Percentiles rank a stretch among this genome's conserved stretches.
phyloP scores from a whole-genome alignment of 768 basidiomycete genomes.

The Neoboletus brunneissimus region DNA sequence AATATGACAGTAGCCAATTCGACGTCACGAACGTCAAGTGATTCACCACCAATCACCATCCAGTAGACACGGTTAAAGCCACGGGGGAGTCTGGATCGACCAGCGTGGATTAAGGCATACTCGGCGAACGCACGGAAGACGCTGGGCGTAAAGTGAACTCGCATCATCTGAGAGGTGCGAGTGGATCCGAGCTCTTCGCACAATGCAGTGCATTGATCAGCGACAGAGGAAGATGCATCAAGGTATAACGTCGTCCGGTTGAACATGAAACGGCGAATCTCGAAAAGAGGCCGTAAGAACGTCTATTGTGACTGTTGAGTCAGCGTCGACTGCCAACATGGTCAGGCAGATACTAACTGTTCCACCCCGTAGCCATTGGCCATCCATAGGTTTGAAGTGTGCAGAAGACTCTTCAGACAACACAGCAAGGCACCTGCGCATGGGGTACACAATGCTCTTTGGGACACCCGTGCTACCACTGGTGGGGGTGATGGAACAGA shows the following conservation, averaged over 20 bases:
- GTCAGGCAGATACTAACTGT: not conserved
- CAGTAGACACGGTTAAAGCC: slow-evolving; percentile 18
- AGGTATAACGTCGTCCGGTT: slow-evolving; percentile 14
- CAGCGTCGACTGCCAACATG: not conserved
- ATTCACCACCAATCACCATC: slow-evolving; percentile 17
- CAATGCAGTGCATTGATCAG: slow-evolving; percentile 8
- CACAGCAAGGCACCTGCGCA: slow-evolving; percentile 13
- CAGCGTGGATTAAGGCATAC: slow-evolving; percentile 7
- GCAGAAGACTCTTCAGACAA: slow-evolving; percentile 13
- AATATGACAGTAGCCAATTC: slow-evolving; percentile 13
- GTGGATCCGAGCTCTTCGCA: slow-evolving; percentile 13
- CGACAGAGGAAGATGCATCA: slow-evolving; percentile 9
- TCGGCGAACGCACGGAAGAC: slow-evolving; percentile 17
- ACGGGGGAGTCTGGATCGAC: slow-evolving; percentile 12
- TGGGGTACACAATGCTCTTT: slow-evolving; percentile 17
- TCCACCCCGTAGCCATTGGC: slow-evolving; percentile 17
- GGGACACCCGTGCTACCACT: slow-evolving; percentile 26
- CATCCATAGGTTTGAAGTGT: slow-evolving; percentile 11
- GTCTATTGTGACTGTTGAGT: slow-evolving; percentile 4
- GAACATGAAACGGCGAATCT: slow-evolving; percentile 20
- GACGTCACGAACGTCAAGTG: slow-evolving; percentile 7
- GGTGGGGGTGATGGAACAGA: slow-evolving; percentile 19
- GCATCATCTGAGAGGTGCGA: slow-evolving; percentile 13
- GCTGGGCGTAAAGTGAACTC: slow-evolving; percentile 15
- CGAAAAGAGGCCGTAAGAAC: slow-evolving; percentile 16